Evolutionary conservation across 768 basidiomycete genomes (phyloP).

Genomic region (Panaeolus cyanescens): DNA sequence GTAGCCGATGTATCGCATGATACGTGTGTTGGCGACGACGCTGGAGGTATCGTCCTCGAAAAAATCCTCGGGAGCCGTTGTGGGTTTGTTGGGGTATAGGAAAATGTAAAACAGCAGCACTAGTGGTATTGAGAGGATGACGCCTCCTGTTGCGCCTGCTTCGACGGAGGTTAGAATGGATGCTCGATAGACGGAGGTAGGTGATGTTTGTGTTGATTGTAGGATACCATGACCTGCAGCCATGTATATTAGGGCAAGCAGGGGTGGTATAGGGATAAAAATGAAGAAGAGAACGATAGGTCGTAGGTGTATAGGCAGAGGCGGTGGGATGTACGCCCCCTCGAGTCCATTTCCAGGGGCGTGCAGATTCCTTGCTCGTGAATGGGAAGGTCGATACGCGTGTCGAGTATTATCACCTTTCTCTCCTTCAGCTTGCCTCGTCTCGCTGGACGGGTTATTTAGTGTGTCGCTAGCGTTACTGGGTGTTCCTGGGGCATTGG

Average conservation of each 20-base stretch:
- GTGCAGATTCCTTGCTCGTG: constrained; percentile 4
- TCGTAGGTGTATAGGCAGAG: constrained; percentile 14
- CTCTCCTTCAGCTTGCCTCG: neutral
- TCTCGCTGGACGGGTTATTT: neutral
- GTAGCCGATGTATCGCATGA: constrained; percentile 17
- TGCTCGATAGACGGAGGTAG: constrained; percentile 17
- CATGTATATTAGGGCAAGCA: constrained; percentile 32
- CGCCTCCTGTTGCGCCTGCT: constrained; percentile 34
- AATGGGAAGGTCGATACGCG: constrained; percentile 4
- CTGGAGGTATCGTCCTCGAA: constrained; percentile 33
- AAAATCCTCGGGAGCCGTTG: constrained; percentile 30
- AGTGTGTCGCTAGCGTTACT: neutral
- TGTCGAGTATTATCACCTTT: neutral
- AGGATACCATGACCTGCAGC: constrained; percentile 32
- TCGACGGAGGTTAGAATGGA: constrained; percentile 30
- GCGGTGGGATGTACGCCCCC: constrained; percentile 1
- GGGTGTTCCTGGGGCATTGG: constrained; percentile 9
- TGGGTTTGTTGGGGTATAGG: constrained; percentile 19
- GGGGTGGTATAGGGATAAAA: constrained; percentile 35
- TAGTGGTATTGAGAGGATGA: constrained; percentile 33
- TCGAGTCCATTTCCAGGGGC: constrained; percentile 3
- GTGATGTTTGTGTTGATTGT: constrained; percentile 17
- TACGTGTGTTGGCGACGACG: constrained; percentile 4
- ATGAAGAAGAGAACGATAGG: constrained; percentile 20
- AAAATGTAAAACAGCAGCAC: constrained; percentile 32